phyloP scores from a whole-genome alignment of 495 filamentous ascomycete genomes.

The Articulospora tetracladia region DNA sequence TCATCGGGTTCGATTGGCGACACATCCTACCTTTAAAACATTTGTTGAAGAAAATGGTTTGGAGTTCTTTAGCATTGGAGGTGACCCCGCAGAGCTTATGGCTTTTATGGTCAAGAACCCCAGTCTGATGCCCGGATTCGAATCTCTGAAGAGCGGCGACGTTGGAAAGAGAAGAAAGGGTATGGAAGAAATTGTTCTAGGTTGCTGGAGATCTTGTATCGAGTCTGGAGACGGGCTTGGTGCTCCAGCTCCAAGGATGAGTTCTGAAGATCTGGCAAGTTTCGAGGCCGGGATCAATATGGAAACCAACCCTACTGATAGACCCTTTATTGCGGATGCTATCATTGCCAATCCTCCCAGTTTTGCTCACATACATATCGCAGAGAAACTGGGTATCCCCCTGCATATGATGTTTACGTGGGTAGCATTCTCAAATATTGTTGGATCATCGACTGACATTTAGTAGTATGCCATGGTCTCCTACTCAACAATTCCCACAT shows the following conservation, averaged over 20 bases:
- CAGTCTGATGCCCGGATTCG: constrained; percentile 68
- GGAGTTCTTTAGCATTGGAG: constrained; percentile 78
- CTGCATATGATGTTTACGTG: constrained; percentile 81
- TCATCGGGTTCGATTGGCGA: constrained; percentile 76
- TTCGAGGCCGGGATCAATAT: constrained; percentile 34
- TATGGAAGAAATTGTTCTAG: constrained; percentile 68
- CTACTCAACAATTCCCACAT: constrained; percentile 49
- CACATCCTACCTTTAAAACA: constrained; percentile 65
- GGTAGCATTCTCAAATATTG: constrained; percentile 21
- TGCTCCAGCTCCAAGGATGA: constrained; percentile 25
- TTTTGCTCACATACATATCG: constrained; percentile 77
- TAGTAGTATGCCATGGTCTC: constrained; percentile 55
- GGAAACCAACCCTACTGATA: constrained; percentile 28
- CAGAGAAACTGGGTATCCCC: constrained; percentile 75
- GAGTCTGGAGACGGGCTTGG: constrained; percentile 51
- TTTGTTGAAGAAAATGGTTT: constrained; percentile 67
- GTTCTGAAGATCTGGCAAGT: constrained; percentile 17
- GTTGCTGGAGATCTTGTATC: constrained; percentile 75
- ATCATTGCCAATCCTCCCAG: constrained; percentile 85
- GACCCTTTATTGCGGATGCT: constrained; percentile 72
- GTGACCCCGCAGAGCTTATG: constrained; percentile 78
- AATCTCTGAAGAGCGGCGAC: constrained; percentile 63
- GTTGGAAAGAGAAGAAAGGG: constrained; percentile 59
- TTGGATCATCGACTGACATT: not conserved
- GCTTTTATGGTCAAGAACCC: constrained; percentile 86